phyloP scores from a whole-genome alignment of 2,329 filamentous ascomycete species.

The Corynespora cassiicola region DNA sequence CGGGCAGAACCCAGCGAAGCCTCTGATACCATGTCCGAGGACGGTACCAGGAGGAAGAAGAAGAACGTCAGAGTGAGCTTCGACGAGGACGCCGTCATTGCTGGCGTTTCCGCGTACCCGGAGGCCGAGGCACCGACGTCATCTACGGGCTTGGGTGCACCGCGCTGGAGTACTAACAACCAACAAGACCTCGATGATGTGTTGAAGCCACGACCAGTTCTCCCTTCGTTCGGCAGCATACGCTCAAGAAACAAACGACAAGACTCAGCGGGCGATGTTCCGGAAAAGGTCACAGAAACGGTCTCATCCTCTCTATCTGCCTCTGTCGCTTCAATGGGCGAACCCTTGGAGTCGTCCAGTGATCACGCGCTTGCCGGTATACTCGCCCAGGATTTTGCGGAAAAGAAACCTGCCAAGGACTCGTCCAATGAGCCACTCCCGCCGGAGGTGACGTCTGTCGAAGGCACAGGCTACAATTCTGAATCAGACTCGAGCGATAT shows the following conservation, averaged over 20 bases:
- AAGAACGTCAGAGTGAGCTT: conserved; percentile 80
- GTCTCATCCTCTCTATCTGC: conserved; percentile 45
- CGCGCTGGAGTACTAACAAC: conserved; percentile 57
- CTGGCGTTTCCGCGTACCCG: conserved; percentile 52
- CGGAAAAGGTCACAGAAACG: conserved; percentile 60
- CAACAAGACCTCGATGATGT: conserved; percentile 69
- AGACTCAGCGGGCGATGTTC: conserved; percentile 52
- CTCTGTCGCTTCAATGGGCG: conserved; percentile 40
- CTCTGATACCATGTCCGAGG: conserved; percentile 62
- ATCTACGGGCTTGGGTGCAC: conserved; percentile 29
- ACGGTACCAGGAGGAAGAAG: conserved; percentile 56
- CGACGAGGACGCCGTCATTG: conserved; percentile 68
- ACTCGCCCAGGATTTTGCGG: conserved; percentile 60
- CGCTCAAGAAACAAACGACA: conserved; percentile 65
- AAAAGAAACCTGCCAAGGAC: conserved; percentile 49
- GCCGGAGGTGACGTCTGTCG: conserved; percentile 73
- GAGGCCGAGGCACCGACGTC: conserved; percentile 25
- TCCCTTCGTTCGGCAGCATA: conserved; percentile 79
- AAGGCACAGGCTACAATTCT: conserved; percentile 69
- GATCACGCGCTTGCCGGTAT: conserved; percentile 66
- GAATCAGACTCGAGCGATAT: conserved; percentile 57
- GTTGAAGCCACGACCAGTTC: conserved; percentile 76
- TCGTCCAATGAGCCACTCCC: conserved; percentile 67
- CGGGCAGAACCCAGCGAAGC: conserved; percentile 58
- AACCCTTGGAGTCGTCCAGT: conserved; percentile 60